Evolutionary conservation across 176 grass and related monocot species (phyloP).

Genomic region (Melocanna baccifera): DNA sequence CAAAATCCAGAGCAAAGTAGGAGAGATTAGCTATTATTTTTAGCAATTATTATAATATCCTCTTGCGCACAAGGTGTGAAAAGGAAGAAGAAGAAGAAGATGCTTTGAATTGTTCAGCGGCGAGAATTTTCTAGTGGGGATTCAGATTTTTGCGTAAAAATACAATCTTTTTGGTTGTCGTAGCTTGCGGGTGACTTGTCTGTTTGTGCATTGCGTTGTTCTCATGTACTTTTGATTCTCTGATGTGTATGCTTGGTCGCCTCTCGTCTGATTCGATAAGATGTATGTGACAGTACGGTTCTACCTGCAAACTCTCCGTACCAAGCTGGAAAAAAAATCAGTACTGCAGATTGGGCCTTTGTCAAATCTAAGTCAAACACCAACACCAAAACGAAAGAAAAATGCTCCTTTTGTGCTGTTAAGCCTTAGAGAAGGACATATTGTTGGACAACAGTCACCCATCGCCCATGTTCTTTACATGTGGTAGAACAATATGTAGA

Average conservation of each 20-base stretch:
- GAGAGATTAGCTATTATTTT: neutral
- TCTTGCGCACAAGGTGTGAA: conserved; percentile 35
- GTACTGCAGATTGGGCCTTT: neutral
- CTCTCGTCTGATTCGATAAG: neutral
- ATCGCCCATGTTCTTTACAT: neutral
- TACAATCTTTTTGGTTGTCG: neutral
- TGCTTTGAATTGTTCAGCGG: conserved; percentile 45
- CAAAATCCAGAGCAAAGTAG: neutral
- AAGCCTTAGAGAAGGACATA: neutral
- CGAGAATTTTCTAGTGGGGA: neutral
- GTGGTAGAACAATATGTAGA: neutral
- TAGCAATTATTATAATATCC: neutral
- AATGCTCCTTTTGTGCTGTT: neutral
- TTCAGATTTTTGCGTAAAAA: conserved; percentile 12
- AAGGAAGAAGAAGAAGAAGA: conserved; percentile 26
- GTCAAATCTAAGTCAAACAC: neutral
- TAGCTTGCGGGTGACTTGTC: neutral
- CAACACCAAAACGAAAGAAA: neutral
- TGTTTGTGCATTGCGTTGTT: conserved; percentile 34
- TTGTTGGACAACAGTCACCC: neutral
- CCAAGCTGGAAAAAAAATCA: neutral
- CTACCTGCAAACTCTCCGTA: neutral
- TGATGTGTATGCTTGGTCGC: neutral
- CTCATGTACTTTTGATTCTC: conserved; percentile 16
- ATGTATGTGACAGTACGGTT: neutral